Percentiles rank a stretch among this genome's conserved stretches.
These are phyloP conservation scores for Lotus japonicus DNA, from an alignment of 306 rosid species.

Conservation along the genomic window DNA sequence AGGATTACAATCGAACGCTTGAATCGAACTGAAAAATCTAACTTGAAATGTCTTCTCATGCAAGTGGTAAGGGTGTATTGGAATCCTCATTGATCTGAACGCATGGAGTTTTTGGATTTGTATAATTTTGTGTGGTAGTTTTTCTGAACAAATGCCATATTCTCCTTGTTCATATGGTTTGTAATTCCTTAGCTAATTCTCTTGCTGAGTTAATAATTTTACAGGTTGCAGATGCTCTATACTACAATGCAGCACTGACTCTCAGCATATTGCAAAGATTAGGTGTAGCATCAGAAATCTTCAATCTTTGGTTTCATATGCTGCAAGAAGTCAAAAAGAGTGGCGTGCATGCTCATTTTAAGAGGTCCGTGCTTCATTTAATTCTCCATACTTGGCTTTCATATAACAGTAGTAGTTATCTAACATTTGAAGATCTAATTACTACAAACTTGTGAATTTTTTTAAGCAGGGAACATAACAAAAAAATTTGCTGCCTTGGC, in stretches of 20 bases:
- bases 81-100: neutral
- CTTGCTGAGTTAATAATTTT: conserved; percentile 1
- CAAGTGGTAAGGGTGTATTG: conserved; percentile 64
- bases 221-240: conserved; percentile 87
- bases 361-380: conserved; percentile 35
- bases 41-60: conserved; percentile 84
- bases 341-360: conserved; percentile 67
- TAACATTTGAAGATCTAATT: conserved; percentile 12
- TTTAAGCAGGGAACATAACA: conserved; percentile 72
- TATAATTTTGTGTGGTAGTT: conserved; percentile 5
- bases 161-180: neutral
- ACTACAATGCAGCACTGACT: conserved; percentile 73
- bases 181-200: neutral
- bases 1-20: conserved; percentile 72
- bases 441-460: neutral
- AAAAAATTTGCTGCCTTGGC: conserved; percentile 94
- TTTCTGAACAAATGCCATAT: neutral
- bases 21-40: conserved; percentile 59
- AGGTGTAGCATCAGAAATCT: conserved; percentile 74
- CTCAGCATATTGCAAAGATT: conserved; percentile 67
- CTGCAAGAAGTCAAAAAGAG: conserved; percentile 76
- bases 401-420: neutral
- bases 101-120: neutral
- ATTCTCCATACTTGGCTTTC: neutral
- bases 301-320: conserved; percentile 92